These are phyloP conservation scores for Hibiscus mutabilis DNA, from an alignment of 345 rosid genomes.

Conservation along the genomic window DNA sequence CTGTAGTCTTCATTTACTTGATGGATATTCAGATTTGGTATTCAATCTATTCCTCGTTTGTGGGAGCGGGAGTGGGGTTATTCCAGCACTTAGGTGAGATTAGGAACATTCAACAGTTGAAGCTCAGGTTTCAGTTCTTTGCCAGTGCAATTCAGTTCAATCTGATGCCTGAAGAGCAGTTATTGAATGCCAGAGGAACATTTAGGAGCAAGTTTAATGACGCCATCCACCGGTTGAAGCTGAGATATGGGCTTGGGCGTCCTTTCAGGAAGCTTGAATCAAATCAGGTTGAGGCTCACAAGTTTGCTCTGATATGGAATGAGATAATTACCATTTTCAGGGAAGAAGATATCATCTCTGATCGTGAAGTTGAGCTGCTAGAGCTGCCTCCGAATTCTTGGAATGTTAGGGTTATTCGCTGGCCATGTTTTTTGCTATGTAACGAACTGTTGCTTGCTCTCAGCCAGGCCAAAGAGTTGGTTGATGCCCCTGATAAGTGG, in stretches of 20 bases:
- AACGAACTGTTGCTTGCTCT: conserved; percentile 95
- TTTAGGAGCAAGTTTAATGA: conserved; percentile 73
- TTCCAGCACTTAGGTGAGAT: conserved; percentile 93
- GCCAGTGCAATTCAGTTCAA: conserved; percentile 97
- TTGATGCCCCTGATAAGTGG: conserved; percentile 94
- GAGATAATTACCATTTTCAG: conserved; percentile 79
- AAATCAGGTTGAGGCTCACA: conserved; percentile 85
- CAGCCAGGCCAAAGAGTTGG: conserved; percentile 82
- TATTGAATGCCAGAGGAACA: conserved; percentile 66
- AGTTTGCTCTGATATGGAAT: conserved; percentile 93
- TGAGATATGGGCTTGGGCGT: conserved; percentile 86
- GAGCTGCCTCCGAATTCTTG: conserved; percentile 89
- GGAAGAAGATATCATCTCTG: conserved; percentile 97
- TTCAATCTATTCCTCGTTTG: conserved; percentile 73
- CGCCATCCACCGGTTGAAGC: conserved; percentile 74
- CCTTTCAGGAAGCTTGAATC: conserved; percentile 90
- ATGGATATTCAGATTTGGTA: conserved; percentile 99
- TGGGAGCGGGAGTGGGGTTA: conserved; percentile 81
- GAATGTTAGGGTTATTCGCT: conserved; percentile 81
- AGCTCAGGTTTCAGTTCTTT: conserved; percentile 93
- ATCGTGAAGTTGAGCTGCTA: conserved; percentile 74
- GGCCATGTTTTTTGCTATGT: conserved; percentile 94
- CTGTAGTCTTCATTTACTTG: conserved; percentile 70
- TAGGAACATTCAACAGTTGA: conserved; percentile 74
- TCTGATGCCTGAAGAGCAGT: conserved; percentile 96